phyloP scores from a whole-genome alignment of 805 yeast species.

The Metschnikowia hibisci region DNA sequence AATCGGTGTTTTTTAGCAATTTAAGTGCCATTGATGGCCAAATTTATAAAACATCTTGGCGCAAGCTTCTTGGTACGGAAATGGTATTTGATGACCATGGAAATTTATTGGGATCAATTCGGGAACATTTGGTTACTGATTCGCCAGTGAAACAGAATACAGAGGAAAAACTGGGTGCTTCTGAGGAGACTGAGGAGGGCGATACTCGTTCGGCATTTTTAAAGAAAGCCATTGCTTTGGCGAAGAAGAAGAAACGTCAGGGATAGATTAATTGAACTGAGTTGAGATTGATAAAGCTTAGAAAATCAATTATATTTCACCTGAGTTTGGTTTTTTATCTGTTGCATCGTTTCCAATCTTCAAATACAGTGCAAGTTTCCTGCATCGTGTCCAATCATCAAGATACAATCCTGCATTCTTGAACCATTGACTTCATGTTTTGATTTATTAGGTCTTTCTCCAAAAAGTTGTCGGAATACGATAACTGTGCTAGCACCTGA shows the following conservation, averaged over 20 bases:
- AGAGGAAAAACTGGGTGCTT: conserved; percentile 15
- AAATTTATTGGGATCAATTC: conserved; percentile 36
- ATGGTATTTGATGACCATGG: conserved; percentile 42
- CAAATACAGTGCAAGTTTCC: no score
- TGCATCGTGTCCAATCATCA: no score
- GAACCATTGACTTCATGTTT: no score
- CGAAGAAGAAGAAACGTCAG: conserved; percentile 2
- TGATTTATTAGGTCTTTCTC: no score
- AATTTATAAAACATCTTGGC: conserved; percentile 75
- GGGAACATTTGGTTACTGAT: conserved; percentile 35
- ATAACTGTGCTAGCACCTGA: no score
- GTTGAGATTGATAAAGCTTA: not conserved
- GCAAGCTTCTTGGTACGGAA: conserved; percentile 73
- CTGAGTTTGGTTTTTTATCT: no score
- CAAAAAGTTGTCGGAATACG: no score
- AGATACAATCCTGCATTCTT: no score
- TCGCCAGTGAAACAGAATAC: conserved; percentile 18
- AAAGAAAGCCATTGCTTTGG: conserved; percentile 19
- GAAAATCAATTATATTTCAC: no score
- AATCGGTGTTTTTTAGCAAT: conserved; percentile 21
- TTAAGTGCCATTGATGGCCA: conserved; percentile 39
- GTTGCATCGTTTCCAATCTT: no score
- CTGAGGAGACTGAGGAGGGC: conserved; percentile 15
- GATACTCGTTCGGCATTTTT: conserved; percentile 21
- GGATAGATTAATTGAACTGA: not conserved